These are phyloP conservation scores for Periglandula ipomoeae DNA, from an alignment of 2,329 filamentous ascomycete species.

Conservation along the genomic window DNA sequence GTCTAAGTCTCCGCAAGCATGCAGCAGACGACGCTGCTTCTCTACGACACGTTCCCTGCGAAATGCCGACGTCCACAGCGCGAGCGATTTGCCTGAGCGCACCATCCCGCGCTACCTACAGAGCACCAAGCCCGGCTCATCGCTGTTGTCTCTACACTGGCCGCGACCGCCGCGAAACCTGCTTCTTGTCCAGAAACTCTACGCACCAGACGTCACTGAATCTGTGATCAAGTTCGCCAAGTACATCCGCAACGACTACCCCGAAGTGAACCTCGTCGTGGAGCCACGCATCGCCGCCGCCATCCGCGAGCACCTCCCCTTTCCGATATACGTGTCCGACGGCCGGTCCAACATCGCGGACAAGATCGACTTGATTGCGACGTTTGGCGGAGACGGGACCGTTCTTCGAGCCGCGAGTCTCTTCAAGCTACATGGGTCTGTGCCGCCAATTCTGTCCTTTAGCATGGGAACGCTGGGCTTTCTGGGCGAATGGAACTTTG, in stretches of 20 bases:
- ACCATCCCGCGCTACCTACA: slow-evolving; percentile 27
- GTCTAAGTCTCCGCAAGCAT: not conserved
- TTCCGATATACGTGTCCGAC: slow-evolving; percentile 59
- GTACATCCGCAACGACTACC: slow-evolving; percentile 73
- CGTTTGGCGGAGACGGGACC: slow-evolving; percentile 70
- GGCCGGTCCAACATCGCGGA: slow-evolving; percentile 50
- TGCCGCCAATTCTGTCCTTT: slow-evolving; percentile 88
- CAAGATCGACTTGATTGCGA: slow-evolving; percentile 83
- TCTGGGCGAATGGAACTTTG: slow-evolving; percentile 92
- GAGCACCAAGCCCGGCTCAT: slow-evolving; percentile 37
- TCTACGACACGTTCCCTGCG: slow-evolving; percentile 33
- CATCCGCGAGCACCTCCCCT: slow-evolving; percentile 60
- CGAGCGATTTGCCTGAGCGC: slow-evolving; percentile 24
- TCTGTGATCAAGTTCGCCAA: slow-evolving; percentile 50
- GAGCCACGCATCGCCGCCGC: slow-evolving; percentile 66
- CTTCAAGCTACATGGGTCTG: slow-evolving; percentile 66
- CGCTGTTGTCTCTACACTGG: slow-evolving; percentile 46
- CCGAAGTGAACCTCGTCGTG: slow-evolving; percentile 71
- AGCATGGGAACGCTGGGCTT: slow-evolving; percentile 97
- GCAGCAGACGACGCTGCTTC: slow-evolving; percentile 30
- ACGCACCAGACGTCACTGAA: slow-evolving; percentile 41
- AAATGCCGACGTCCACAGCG: slow-evolving; percentile 24
- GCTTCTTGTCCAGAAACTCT: slow-evolving; percentile 50
- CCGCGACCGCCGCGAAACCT: slow-evolving; percentile 46
- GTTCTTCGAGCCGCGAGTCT: slow-evolving; percentile 36